phyloP scores from a whole-genome alignment of 148 eudicot genomes.

The Limonium bicolor region DNA sequence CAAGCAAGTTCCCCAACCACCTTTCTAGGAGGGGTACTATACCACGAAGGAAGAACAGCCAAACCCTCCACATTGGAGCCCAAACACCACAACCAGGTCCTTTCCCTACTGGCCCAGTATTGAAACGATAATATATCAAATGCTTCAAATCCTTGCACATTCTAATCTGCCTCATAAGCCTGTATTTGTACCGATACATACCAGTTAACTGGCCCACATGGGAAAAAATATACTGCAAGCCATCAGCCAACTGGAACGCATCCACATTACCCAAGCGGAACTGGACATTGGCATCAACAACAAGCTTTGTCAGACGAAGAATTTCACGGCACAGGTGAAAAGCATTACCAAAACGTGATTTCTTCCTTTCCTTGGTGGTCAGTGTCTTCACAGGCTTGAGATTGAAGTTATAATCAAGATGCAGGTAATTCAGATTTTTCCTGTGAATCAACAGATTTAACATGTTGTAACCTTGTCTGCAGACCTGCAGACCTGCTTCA shows the following conservation, averaged over 20 bases:
- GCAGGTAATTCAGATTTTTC: conserved; percentile 91
- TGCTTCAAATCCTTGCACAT: conserved; percentile 99
- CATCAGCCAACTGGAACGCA: conserved; percentile 99
- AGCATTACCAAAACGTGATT: conserved; percentile 96
- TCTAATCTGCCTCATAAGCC: conserved; percentile 96
- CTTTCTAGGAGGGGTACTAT: conserved; percentile 95
- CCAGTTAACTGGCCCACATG: conserved; percentile 99
- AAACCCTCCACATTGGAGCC: conserved; percentile 99
- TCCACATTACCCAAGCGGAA: conserved; percentile 99
- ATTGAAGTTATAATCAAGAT: conserved; percentile 96
- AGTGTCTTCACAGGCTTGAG: conserved; percentile 97
- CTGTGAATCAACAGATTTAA: conserved; percentile 91
- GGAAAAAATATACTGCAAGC: conserved; percentile 92
- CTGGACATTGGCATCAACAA: conserved; percentile 96
- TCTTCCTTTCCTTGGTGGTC: conserved; percentile 96
- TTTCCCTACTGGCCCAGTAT: conserved; percentile 99
- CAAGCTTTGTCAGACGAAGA: conserved; percentile 93
- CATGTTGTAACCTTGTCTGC: conserved; percentile 99
- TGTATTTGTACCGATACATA: conserved; percentile 93
- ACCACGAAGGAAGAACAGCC: conserved; percentile 99
- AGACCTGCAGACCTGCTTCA: conserved; percentile 98
- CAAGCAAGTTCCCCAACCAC: conserved; percentile 95
- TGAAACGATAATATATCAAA: conserved; percentile 90
- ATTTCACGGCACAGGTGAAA: conserved; percentile 99
- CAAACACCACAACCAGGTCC: conserved; percentile 99